These are phyloP conservation scores for Flueggea neowawraea DNA, from an alignment of 441 rosid species.

Conservation along the genomic window DNA sequence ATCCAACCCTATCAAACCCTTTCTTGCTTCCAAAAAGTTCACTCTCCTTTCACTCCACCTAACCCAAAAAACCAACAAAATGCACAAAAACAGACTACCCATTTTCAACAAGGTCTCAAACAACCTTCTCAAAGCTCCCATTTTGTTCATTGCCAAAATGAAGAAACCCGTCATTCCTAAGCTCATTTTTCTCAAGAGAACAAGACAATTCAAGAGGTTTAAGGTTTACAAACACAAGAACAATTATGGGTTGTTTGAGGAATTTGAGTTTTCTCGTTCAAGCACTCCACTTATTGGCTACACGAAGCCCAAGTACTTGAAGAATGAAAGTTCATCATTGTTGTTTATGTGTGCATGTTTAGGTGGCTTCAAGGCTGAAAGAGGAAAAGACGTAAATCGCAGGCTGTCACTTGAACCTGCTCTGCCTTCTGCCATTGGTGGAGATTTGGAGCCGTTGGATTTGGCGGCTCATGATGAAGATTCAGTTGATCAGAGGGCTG, in stretches of 20 bases:
- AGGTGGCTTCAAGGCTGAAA: slow-evolving; percentile 18
- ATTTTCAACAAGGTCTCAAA: slow-evolving; percentile 38
- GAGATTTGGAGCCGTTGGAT: slow-evolving; percentile 27
- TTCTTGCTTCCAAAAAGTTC: too few relatives aligned
- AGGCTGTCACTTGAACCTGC: too few relatives aligned
- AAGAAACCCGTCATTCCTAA: slow-evolving; percentile 35
- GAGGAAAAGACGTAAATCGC: neutral
- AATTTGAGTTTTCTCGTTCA: slow-evolving; percentile 43
- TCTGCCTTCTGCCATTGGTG: slow-evolving; percentile 5
- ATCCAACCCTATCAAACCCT: too few relatives aligned
- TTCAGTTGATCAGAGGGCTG: slow-evolving; percentile 64
- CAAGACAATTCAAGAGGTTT: slow-evolving; percentile 19
- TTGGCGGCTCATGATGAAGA: slow-evolving; percentile 29
- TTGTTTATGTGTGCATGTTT: slow-evolving; percentile 34
- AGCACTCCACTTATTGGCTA: slow-evolving; percentile 21
- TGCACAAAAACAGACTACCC: slow-evolving; percentile 30
- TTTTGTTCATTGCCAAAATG: slow-evolving; percentile 10
- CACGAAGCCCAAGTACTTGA: slow-evolving; percentile 8
- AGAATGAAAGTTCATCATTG: slow-evolving; percentile 11
- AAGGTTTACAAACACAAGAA: slow-evolving; percentile 26
- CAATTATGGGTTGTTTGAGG: slow-evolving; percentile 29
- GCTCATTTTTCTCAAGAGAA: slow-evolving; percentile 28
- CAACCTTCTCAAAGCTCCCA: neutral
- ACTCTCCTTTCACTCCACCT: too few relatives aligned
- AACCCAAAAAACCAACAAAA: neutral